Conservation (phyloP, 208 protist genomes). For the Blechomonas ayalai region DNA sequence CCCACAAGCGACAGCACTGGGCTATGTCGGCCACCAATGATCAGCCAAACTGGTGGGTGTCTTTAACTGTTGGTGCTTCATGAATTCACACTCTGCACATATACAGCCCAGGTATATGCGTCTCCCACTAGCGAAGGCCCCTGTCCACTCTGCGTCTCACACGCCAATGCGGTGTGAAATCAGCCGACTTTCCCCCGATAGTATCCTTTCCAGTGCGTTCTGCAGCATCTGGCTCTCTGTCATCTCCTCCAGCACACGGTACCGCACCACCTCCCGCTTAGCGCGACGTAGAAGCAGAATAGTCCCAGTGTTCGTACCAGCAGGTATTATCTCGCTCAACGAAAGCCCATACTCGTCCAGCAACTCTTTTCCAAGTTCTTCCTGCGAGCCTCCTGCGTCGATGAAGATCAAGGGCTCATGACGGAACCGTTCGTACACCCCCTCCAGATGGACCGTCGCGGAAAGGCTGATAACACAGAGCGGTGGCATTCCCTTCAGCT, state of each 20-base stretch:
- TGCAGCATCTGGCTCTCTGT: conserved; percentile 13
- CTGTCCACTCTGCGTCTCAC: too few relatives aligned
- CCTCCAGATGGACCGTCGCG: conserved; percentile 15
- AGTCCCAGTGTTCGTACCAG: too few relatives aligned
- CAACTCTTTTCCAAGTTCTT: too few relatives aligned
- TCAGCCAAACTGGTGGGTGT: too few relatives aligned
- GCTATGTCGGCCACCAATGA: too few relatives aligned
- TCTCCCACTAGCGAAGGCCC: too few relatives aligned
- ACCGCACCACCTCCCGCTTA: conserved; percentile 14
- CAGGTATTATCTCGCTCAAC: too few relatives aligned
- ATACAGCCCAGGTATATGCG: too few relatives aligned
- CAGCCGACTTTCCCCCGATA: conserved; percentile 14
- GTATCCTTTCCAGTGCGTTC: conserved; percentile 13
- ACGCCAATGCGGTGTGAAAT: background rate
- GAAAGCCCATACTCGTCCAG: too few relatives aligned
- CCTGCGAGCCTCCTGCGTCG: conserved; percentile 19
- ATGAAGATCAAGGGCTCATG: conserved; percentile 73
- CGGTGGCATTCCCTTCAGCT: conserved; percentile 2
- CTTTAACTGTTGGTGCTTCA: too few relatives aligned
- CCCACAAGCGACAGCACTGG: too few relatives aligned
- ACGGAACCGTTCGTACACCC: conserved; percentile 22
- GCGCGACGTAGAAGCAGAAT: conserved; percentile 25
- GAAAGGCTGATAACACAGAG: conserved; percentile 46
- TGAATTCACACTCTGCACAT: too few relatives aligned
- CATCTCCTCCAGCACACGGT: conserved; percentile 8